A percentile compares a stretch with the other conserved stretches of the same genome.
phyloP scores from a whole-genome alignment of 805 yeast genomes.

The Saturnispora dispora region DNA sequence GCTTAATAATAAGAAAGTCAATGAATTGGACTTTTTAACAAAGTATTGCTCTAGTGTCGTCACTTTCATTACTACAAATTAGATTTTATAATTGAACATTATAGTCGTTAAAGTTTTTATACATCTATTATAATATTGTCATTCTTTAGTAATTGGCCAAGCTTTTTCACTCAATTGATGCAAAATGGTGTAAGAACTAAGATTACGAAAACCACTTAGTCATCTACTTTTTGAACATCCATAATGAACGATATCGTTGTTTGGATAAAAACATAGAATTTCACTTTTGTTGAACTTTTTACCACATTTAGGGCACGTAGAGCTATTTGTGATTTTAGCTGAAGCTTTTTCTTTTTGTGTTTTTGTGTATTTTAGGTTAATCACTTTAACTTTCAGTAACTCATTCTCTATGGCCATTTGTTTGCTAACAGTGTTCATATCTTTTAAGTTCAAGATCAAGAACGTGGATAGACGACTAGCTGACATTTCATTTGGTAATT shows the following conservation, averaged over 20 bases:
- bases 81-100: constrained; percentile 2
- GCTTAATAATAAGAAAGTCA: constrained; percentile 33
- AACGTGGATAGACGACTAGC: constrained; percentile 35
- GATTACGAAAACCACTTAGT: background rate
- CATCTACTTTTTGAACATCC: constrained; percentile 32
- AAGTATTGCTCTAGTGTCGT: constrained; percentile 80
- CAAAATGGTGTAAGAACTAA: background rate
- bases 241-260: constrained; percentile 43
- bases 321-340: constrained; percentile 33
- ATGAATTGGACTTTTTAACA: constrained; percentile 53
- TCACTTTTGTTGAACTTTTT: constrained; percentile 36
- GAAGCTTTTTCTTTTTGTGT: constrained; percentile 29
- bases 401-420: constrained; percentile 36
- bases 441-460: constrained; percentile 37
- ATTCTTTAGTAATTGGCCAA: background rate
- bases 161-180: background rate
- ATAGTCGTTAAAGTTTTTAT: constrained; percentile 1
- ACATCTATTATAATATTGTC: background rate
- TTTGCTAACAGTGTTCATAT: constrained; percentile 32
- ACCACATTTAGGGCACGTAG: constrained; percentile 54
- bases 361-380: constrained; percentile 33
- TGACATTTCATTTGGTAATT: constrained; percentile 44
- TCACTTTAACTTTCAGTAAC: constrained; percentile 44
- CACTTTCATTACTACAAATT: constrained; percentile 44
- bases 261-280: constrained; percentile 41